Base-by-base conservation (phyloP, 2,329 filamentous ascomycete genomes). In the Endoconidiophora laricicola region DNA sequence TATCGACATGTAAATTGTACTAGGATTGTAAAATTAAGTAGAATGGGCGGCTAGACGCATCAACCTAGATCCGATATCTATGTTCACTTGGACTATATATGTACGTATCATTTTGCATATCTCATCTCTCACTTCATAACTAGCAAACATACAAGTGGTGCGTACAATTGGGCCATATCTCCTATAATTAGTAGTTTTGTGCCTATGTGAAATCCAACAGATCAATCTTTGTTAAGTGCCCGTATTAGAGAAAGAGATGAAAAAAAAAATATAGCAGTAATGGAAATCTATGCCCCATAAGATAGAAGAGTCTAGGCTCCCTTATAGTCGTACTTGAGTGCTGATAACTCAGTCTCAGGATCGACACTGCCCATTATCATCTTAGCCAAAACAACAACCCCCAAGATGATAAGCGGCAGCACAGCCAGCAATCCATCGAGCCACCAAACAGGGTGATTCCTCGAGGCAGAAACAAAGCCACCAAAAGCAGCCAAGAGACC, bases 321-420 rank as follows among this genome's bases (percentile, higher is more conserved):
- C 59, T 81, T 85, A 59, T 77, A 81, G 49, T 71, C 69, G 64
- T 85, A 84, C 60, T 67, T 75, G 58, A 85, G 65, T 49, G 64
- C 66, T 45, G 71, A 66, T 57, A 88, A 63, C 58, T 83, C 81
- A 54, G 68, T 65, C 59, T 76, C 78, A 4, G 83, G 74, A 63
- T 87, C 80, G 6, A 87, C 73, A 44, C 77, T 71, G 3, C 72
- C 71, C 73, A 87, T 79, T 58, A 82, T 69, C 47, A 74, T 64
- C 63, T 86, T 79, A 26, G 76, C 76, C 44, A 73, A 62, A 51
- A 86, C 57, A 4, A 79, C 70, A 18, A 83, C 67, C 0, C 56
- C 69, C 57, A 83, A 79, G 1, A 86, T 72, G 2, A 79, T 61
- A 0, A 64, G 67, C 0, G 78, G 76, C 46, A 80, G 56, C 49